Conservation (phyloP, 306 rosid genomes). For the Quercus gilva region DNA sequence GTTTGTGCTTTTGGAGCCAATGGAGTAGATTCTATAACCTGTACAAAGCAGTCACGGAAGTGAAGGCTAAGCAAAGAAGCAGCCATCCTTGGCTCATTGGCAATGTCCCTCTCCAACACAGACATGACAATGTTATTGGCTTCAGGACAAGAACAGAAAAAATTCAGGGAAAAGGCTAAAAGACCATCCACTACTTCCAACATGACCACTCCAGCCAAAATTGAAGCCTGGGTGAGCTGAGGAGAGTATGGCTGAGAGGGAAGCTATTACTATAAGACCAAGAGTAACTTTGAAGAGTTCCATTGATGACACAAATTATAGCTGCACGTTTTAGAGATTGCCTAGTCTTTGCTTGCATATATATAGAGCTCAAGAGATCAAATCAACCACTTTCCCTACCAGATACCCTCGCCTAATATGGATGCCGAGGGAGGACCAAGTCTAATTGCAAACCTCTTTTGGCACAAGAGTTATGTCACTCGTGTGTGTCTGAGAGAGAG, state of each 20-base stretch:
- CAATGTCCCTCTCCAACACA: conserved; percentile 63
- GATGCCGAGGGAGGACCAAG: conserved; percentile 33
- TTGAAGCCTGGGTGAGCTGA: conserved; percentile 53
- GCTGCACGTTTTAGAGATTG: conserved; percentile 14
- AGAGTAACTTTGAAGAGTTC: conserved; percentile 22
- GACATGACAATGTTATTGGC: conserved; percentile 75
- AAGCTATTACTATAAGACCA: conserved; percentile 19
- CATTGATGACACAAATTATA: conserved; percentile 29
- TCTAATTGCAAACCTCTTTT: conserved; percentile 20
- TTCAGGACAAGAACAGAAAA: conserved; percentile 77
- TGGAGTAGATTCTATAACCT: conserved; percentile 26
- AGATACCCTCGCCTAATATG: conserved; percentile 39
- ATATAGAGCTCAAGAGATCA: conserved; percentile 26
- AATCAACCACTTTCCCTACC: conserved; percentile 48
- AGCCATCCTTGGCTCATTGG: conserved; percentile 54
- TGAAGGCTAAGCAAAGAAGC: conserved; percentile 85
- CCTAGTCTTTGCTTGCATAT: conserved; percentile 25
- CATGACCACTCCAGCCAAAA: conserved; percentile 56
- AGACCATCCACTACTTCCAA: conserved; percentile 35
- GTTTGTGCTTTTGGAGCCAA: too few relatives aligned
- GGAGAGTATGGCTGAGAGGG: conserved; percentile 32
- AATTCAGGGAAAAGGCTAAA: conserved; percentile 57
- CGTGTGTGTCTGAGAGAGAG: not conserved
- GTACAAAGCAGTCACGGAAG: conserved; percentile 84
- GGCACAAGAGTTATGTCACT: not conserved